These are phyloP conservation scores for Fusarium sp. DNA, from an alignment of 2,329 filamentous ascomycete species.

Conservation along the genomic window DNA sequence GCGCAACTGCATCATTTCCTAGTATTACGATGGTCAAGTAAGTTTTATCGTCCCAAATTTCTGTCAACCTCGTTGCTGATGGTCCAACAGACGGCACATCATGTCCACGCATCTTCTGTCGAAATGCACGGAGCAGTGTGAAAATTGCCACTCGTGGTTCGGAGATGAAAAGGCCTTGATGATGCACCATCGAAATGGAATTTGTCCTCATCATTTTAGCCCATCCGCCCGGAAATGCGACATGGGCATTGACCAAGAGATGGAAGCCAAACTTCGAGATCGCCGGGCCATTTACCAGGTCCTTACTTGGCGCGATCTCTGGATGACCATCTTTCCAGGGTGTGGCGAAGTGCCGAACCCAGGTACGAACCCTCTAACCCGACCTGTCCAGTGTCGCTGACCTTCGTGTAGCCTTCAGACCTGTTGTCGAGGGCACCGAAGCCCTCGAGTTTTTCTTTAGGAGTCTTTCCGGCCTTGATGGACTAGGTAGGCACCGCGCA, in stretches of 20 bases:
- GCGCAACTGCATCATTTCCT: neutral
- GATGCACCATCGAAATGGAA: neutral
- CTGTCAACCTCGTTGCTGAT: neutral
- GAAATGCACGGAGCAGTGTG: neutral
- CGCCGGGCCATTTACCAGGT: neutral
- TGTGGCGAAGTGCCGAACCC: neutral
- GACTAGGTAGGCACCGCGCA: neutral
- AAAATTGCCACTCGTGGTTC: neutral
- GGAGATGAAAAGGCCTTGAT: neutral
- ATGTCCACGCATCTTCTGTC: neutral
- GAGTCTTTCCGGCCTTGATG: neutral
- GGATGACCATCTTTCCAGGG: neutral
- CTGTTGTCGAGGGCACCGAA: neutral
- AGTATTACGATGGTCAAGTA: constrained; percentile 6
- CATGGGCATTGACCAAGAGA: neutral
- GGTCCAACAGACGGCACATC: neutral
- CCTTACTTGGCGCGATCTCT: neutral
- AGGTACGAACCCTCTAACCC: neutral
- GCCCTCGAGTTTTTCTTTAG: neutral
- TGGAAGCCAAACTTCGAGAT: neutral
- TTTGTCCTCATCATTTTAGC: neutral
- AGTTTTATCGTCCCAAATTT: too few species aligned
- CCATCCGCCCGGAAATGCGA: neutral
- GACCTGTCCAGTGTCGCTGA: neutral
- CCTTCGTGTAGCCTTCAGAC: neutral